These are phyloP conservation scores for Balakata baccata DNA, from an alignment of 345 rosid genomes.

Conservation along the genomic window DNA sequence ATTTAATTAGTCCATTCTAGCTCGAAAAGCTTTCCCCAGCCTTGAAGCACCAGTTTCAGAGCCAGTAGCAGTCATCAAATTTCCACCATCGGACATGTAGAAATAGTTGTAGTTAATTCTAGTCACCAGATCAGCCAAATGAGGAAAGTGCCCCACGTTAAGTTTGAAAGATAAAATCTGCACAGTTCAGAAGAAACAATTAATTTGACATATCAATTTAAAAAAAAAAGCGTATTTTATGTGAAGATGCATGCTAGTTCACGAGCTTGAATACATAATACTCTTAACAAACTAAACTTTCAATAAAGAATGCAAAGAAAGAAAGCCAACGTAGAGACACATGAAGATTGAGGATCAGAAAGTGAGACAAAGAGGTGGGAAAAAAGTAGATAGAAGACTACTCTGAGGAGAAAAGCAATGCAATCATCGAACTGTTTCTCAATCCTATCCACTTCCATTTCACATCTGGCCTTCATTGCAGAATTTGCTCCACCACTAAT, in stretches of 20 bases:
- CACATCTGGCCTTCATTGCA: slow-evolving; percentile 77
- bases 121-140: slow-evolving; percentile 85
- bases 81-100: slow-evolving; percentile 89
- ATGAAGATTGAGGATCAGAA: neutral
- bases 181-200: slow-evolving; percentile 15
- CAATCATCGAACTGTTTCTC: slow-evolving; percentile 92
- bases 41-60: slow-evolving; percentile 38
- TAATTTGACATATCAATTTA: neutral
- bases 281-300: neutral
- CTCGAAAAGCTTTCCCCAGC: slow-evolving; percentile 14
- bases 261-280: neutral
- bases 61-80: slow-evolving; percentile 55
- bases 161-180: slow-evolving; percentile 88
- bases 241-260: neutral
- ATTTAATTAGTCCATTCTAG: slow-evolving; percentile 3
- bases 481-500: slow-evolving; percentile 72
- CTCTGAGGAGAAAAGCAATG: slow-evolving; percentile 90
- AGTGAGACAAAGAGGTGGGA: neutral
- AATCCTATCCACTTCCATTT: slow-evolving; percentile 71
- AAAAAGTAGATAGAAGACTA: slow-evolving; percentile 27
- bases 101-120: slow-evolving; percentile 89
- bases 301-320: neutral
- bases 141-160: slow-evolving; percentile 92
- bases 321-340: neutral
- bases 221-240: too few species aligned